Base-by-base conservation (phyloP, 495 filamentous ascomycete genomes). In the Elaphomyces granulatus region DNA sequence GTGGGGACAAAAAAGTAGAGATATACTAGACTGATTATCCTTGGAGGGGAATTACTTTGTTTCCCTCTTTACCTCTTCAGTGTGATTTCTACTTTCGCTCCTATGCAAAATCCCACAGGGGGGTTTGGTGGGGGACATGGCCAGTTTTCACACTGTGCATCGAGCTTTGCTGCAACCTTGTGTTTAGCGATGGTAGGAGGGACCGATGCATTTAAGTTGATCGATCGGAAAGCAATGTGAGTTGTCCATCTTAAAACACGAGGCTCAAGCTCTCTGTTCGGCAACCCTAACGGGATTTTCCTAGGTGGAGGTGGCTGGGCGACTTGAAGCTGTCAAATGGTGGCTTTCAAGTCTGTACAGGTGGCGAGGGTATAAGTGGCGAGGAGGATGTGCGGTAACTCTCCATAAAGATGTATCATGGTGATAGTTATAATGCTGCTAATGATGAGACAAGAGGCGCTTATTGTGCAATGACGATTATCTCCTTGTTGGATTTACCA, bases 111-210 rank as follows among this genome's bases (percentile, higher is more conserved):
- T 55, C 51, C 65, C 20, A 69, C 64, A 12, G 90, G 90, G 6
- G 90, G 90, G 4, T 94, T 95, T 58, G 92, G 90, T 18, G 90
- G 90, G 35, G 87, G 90, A n/a, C 78, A 82, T 57, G 82, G 87
- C 32, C 92, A 96, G 54, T 66, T 71, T 43, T 85, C 84, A 9
- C 90, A 98, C 59, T 62, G 84, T 45, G 88, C 88, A 16, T 71
- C 82, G n/a, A 80, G 78, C 1, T 98, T 96, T 66, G 82, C 86
- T 14, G 73, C 80, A 20, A 63, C 94, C 7, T 66, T 96, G 15
- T 70, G 79, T 7, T 65, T 96, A 20, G 75, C 77, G 1, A 74
- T 83, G 44, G 80, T 88, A 30, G 83, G 81, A 8, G 83, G 78
- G 15, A 57, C 77, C 40, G 78, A 80, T 30, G 74, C 78, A 15